Evolutionary conservation across 2,329 filamentous ascomycete genomes (phyloP), one percentile per base, ranked within the genome.

Genomic region (Ceratocystis huliohia): DNA sequence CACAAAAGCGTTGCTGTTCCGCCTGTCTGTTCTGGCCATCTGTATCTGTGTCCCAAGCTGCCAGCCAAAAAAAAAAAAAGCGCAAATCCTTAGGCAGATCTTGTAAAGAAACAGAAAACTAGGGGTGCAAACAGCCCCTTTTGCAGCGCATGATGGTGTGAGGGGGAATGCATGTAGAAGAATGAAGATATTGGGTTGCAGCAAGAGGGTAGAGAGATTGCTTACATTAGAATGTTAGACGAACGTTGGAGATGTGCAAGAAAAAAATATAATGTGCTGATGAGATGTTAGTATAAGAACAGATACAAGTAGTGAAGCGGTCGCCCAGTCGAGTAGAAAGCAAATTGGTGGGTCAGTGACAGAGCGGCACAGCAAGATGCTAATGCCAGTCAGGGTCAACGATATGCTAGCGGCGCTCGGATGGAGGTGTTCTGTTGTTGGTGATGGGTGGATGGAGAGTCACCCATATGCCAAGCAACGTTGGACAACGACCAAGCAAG

Each of bases 71-170:
- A n/a, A 59, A 33, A 59, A 59, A 50, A n/a, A 59, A 25, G 20
- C 20, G 53, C 25, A 59, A 59, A 59, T 59, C 53, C 53, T 59
- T 59, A 59, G 28, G 53, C 53, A 59, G 53, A 59, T 59, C 53
- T 37, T 33, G 25, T 17, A 59, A 33, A 25, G 17, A 30, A 37
- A 59, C 22, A 57, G 17, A 59, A 8, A 30, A 59, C 53, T 33
- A 25, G 53, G 53, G 53, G 17, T 20, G 53, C 6, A 3, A 30
- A 20, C 17, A 17, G n/a, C 53, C 53, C 53, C 53, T 59, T 59
- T 59, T 59, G 53, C 53, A 59, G 53, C 53, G 53, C 53, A 59
- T 37, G 28, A 33, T 59, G 53, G 17, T 59, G 53, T 59, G 53
- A 59, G 22, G 28, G 33, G 53, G 28, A 37, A 59, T 59, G 53